A percentile compares a stretch with the other conserved stretches of the same genome.
phyloP scores from a whole-genome alignment of 2,329 filamentous ascomycete genomes.

The Venturia asperata region DNA sequence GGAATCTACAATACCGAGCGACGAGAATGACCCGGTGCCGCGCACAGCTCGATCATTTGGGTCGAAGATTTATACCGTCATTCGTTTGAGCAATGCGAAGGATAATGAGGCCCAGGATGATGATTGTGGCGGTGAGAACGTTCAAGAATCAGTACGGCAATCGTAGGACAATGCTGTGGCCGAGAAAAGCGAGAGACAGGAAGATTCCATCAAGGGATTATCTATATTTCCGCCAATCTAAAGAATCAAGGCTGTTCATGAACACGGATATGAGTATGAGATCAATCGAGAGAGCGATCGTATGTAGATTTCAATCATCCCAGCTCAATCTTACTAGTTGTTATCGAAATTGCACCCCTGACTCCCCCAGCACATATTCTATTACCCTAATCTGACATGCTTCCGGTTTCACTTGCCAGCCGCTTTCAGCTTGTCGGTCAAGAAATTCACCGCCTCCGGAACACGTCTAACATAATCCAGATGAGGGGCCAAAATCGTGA shows the following conservation, averaged over 20 bases:
- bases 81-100: too few relatives aligned
- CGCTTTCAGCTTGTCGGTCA: constrained; percentile 22
- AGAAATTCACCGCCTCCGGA: constrained; percentile 26
- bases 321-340: neutral
- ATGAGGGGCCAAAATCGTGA: constrained; percentile 30
- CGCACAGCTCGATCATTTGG: too few relatives aligned
- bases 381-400: neutral
- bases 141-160: too few relatives aligned
- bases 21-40: too few relatives aligned
- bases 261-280: neutral
- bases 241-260: neutral
- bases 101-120: too few relatives aligned
- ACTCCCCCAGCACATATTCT: neutral
- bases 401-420: neutral
- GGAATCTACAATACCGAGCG: too few relatives aligned
- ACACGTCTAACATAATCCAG: constrained; percentile 28
- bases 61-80: too few relatives aligned
- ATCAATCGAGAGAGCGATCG: neutral
- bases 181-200: too few relatives aligned
- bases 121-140: too few relatives aligned
- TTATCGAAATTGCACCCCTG: neutral
- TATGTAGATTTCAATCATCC: neutral
- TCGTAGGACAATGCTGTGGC: too few relatives aligned
- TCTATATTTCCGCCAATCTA: too few relatives aligned
- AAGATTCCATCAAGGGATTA: too few relatives aligned